phyloP scores from a whole-genome alignment of 1,284 basidiomycete species.

The Butyriboletus appendiculatus region DNA sequence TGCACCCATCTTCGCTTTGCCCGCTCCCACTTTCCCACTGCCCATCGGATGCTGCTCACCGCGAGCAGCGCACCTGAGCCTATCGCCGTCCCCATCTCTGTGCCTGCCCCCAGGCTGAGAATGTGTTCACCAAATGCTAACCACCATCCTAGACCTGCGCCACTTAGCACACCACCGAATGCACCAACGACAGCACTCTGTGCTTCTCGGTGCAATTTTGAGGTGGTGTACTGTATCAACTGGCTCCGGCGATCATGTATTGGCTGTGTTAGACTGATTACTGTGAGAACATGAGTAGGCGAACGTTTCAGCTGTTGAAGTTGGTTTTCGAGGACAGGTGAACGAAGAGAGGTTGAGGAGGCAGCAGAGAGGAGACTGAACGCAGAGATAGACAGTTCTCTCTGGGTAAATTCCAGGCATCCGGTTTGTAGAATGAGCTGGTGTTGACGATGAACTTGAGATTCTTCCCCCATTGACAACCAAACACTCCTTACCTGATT shows the following conservation, averaged over 20 bases:
- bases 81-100: constrained; percentile 59
- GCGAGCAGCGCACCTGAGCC: constrained; percentile 61
- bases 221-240: constrained; percentile 58
- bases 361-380: constrained; percentile 41
- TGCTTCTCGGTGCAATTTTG: constrained; percentile 64
- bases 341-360: constrained; percentile 47
- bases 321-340: constrained; percentile 67
- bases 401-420: constrained; percentile 58
- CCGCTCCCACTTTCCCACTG: constrained; percentile 69
- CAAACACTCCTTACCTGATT: constrained; percentile 48
- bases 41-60: constrained; percentile 61
- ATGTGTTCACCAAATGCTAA: constrained; percentile 43
- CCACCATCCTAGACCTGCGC: constrained; percentile 51
- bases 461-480: not conserved
- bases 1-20: constrained; percentile 73
- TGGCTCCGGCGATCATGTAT: constrained; percentile 59
- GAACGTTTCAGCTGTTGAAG: constrained; percentile 56
- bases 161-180: constrained; percentile 44
- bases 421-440: constrained; percentile 76
- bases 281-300: constrained; percentile 51
- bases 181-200: constrained; percentile 63
- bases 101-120: constrained; percentile 39
- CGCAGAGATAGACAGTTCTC: constrained; percentile 45
- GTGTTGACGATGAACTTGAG: constrained; percentile 1
- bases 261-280: constrained; percentile 55